Percentiles rank a stretch among this genome's conserved stretches.
phyloP scores from a whole-genome alignment of 2,329 filamentous ascomycete species.

The Neocucurbitaria cava region DNA sequence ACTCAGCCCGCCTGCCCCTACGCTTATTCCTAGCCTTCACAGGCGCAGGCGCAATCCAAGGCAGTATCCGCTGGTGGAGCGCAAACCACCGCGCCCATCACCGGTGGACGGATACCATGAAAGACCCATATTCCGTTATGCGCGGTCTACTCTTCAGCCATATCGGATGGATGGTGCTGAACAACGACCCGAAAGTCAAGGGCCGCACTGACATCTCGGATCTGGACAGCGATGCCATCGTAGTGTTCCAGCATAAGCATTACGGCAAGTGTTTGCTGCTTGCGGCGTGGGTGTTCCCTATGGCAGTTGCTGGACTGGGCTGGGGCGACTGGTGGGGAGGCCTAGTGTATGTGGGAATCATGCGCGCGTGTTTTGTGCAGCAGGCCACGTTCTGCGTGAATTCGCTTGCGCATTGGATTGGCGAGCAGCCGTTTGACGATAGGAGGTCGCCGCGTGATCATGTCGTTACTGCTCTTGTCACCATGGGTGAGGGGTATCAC shows the following conservation, averaged over 20 bases:
- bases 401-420: slow-evolving; percentile 61
- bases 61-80: slow-evolving; percentile 58
- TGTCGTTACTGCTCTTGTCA: slow-evolving; percentile 48
- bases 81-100: slow-evolving; percentile 58
- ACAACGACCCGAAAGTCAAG: slow-evolving; percentile 58
- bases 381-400: slow-evolving; percentile 62
- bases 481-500: slow-evolving; percentile 52
- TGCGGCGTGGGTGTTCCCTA: slow-evolving; percentile 53
- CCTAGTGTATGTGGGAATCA: slow-evolving; percentile 57
- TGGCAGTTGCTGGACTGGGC: slow-evolving; percentile 53
- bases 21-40: slow-evolving; percentile 56
- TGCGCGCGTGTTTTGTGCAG: slow-evolving; percentile 58
- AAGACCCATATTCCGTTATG: slow-evolving; percentile 58
- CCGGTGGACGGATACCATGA: slow-evolving; percentile 59
- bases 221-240: slow-evolving; percentile 57
- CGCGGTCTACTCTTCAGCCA: slow-evolving; percentile 57
- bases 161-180: slow-evolving; percentile 59
- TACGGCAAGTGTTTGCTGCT: slow-evolving; percentile 53
- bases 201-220: slow-evolving; percentile 59
- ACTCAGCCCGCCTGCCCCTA: slow-evolving; percentile 52
- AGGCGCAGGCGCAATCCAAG: slow-evolving; percentile 57
- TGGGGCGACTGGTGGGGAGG: slow-evolving; percentile 59
- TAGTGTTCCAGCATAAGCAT: slow-evolving; percentile 56
- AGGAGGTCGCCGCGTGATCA: slow-evolving; percentile 47
- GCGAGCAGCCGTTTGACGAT: slow-evolving; percentile 53